Evolutionary conservation across 345 rosid species (phyloP), one percentile per base, ranked within the genome.

Genomic region (Linum trigynum): DNA sequence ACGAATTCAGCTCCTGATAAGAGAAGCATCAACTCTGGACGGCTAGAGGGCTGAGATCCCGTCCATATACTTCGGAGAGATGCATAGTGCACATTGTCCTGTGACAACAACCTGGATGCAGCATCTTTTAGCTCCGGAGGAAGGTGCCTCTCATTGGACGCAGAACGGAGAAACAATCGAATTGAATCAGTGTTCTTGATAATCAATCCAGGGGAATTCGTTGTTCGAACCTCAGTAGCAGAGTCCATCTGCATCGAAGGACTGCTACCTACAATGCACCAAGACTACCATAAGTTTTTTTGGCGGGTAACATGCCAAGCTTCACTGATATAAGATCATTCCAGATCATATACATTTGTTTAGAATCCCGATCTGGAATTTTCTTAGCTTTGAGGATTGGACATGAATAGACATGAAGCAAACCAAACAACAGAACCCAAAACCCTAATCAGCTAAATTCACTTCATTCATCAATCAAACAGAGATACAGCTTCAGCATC

Each of bases 31-130:
- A 88, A 74, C 1, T 70, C 75, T 4, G 96, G 96, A 35, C 94
- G 78, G n/a, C 75, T 68, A 0, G 72, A 75, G 0, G 83, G 81
- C 42, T 57, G 64, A 37, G 84, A 79, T 14, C 67, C 82, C 17
- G 74, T 41, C 90, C 97, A 92, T 67, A 90, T 65, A 32, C 68
- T 72, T 8, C 95, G 86, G 58, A 92, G 75, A 50, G 85, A 72
- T 69, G 76, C 81, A 82, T 87, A 92, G 0, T 83, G 82, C 41
- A 77, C 64, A 57, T 62, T 69, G 57, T 62, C 60, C 59, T 16
- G 71, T 39, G 84, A 79, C 23, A 79, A 65, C 68, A 90, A 85
- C 73, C 68, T 74, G 5, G 78, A 76, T 65, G 98, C 96, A 37
- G 74, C 75, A 37, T 65, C 77, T 65, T 79, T 83, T 23, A 86